phyloP scores from a whole-genome alignment of 768 basidiomycete species.

The Hericium rajendrae region DNA sequence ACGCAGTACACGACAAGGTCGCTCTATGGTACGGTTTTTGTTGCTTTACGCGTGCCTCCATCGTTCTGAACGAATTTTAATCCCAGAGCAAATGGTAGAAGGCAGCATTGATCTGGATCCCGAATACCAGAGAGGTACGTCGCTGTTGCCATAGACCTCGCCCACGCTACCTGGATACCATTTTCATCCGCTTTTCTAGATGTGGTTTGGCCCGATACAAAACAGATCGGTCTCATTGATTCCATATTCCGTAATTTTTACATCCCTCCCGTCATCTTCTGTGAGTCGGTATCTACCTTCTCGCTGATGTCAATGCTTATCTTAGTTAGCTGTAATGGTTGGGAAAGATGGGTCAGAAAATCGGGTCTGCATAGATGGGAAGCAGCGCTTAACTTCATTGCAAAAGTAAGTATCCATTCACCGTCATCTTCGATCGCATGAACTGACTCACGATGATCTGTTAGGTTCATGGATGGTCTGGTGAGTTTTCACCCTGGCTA shows the following conservation, averaged over 20 bases:
- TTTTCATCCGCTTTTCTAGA: slow-evolving; percentile 24
- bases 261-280: slow-evolving; percentile 58
- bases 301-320: not conserved
- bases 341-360: slow-evolving; percentile 33
- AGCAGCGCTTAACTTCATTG: slow-evolving; percentile 62
- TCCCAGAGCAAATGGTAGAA: slow-evolving; percentile 52
- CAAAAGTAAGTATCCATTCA: slow-evolving; percentile 30
- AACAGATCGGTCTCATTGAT: slow-evolving; percentile 55
- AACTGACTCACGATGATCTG: not conserved
- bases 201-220: slow-evolving; percentile 54
- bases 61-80: not conserved
- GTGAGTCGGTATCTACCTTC: slow-evolving; percentile 25
- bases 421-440: not conserved
- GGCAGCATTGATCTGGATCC: slow-evolving; percentile 63
- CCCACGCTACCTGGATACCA: not conserved
- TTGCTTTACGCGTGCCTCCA: not conserved
- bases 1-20: slow-evolving; percentile 23
- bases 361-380: slow-evolving; percentile 61
- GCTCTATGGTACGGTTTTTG: slow-evolving; percentile 20
- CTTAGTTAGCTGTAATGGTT: slow-evolving; percentile 28
- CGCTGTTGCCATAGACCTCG: not conserved
- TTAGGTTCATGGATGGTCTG: slow-evolving; percentile 45
- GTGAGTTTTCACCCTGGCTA: slow-evolving; percentile 27
- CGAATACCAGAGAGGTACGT: slow-evolving; percentile 68
- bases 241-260: slow-evolving; percentile 56